A percentile compares a stretch with the other conserved stretches of the same genome.
Evolutionary conservation across 2,329 filamentous ascomycete species (phyloP).

Genomic region (Alternaria angustiovoidea): DNA sequence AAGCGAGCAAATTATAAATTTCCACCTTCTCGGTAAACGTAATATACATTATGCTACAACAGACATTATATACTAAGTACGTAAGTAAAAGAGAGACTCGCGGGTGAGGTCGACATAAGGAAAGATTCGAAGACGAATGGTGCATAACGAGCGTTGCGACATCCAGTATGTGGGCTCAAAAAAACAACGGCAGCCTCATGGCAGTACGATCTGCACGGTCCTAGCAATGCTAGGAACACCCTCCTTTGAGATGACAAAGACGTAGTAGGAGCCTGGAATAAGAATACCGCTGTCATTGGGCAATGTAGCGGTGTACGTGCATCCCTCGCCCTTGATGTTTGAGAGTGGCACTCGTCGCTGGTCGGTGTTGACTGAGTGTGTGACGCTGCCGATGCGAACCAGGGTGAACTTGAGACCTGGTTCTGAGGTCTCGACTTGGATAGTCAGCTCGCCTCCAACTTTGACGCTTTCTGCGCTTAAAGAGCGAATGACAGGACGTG

Average conservation of each 20-base stretch:
- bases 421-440: constrained; percentile 18
- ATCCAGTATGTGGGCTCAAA: background rate
- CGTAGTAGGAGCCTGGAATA: constrained; percentile 36
- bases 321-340: constrained; percentile 14
- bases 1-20: background rate
- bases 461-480: constrained; percentile 24
- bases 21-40: background rate
- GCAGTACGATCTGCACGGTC: constrained; percentile 30
- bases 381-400: constrained; percentile 38
- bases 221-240: constrained; percentile 34
- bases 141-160: constrained; percentile 3
- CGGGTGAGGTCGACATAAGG: background rate
- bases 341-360: constrained; percentile 35
- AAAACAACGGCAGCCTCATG: background rate
- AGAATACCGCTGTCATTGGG: constrained; percentile 33
- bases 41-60: background rate
- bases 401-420: constrained; percentile 23
- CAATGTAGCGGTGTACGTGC: constrained; percentile 24
- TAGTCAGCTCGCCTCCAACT: constrained; percentile 27
- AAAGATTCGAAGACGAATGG: background rate
- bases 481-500: constrained; percentile 26
- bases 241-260: constrained; percentile 29
- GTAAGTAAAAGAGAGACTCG: constrained; percentile 1
- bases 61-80: background rate
- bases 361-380: constrained; percentile 42